A percentile compares a stretch with the other conserved stretches of the same genome.
These are phyloP conservation scores for Candida khao-thaluensis DNA, from an alignment of 805 yeast species.

Conservation along the genomic window DNA sequence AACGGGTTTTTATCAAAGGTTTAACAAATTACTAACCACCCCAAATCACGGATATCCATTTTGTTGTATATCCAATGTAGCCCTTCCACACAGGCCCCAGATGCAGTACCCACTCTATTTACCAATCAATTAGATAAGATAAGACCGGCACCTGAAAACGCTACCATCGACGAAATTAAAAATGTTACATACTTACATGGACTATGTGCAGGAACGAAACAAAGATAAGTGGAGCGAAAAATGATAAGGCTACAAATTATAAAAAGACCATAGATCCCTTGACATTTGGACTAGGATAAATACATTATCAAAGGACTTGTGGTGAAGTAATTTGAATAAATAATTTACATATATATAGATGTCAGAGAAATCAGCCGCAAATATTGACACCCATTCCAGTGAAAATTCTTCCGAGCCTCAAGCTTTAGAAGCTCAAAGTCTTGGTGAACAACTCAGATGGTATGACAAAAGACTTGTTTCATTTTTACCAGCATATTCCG, in stretches of 20 bases:
- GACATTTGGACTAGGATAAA: neutral
- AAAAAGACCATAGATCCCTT: conserved; percentile 1
- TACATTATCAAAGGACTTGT: neutral
- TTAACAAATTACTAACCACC: no score
- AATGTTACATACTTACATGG: conserved; percentile 7
- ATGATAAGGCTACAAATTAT: conserved; percentile 1
- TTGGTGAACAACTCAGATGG: conserved; percentile 39
- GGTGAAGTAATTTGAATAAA: neutral
- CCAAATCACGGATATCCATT: no score
- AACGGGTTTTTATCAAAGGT: no score
- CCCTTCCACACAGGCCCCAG: no score
- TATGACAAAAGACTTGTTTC: conserved; percentile 29
- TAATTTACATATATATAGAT: neutral
- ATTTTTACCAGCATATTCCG: conserved; percentile 36
- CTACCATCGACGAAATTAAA: neutral
- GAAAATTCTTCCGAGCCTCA: conserved; percentile 12
- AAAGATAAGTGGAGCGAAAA: conserved; percentile 6
- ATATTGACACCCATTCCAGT: conserved; percentile 13
- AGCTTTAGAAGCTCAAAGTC: conserved; percentile 27
- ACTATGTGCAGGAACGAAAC: neutral
- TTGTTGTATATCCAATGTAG: no score
- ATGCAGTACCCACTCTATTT: no score
- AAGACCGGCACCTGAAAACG: neutral
- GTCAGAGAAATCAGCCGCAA: conserved; percentile 12
- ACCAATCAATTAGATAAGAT: no score